These are phyloP conservation scores for Aspergillus sp. DNA, from an alignment of 2,329 filamentous ascomycete species.

Conservation along the genomic window DNA sequence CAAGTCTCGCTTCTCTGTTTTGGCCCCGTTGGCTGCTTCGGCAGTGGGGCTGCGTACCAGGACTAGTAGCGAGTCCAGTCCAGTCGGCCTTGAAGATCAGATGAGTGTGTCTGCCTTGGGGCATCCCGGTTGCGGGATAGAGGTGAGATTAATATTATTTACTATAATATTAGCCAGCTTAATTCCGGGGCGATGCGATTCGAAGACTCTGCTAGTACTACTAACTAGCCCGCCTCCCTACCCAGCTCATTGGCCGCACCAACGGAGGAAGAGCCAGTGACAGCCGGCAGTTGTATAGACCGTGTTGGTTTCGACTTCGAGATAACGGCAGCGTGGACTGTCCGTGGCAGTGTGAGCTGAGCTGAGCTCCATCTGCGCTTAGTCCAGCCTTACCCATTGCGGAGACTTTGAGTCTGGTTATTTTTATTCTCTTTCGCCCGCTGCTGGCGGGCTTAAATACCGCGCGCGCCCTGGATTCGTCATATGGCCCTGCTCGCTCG, in stretches of 20 bases:
- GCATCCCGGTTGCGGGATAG: not conserved
- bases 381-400: conserved; percentile 3
- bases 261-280: conserved; percentile 1
- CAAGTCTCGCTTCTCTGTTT: not conserved
- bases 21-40: too few relatives aligned
- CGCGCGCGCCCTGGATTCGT: not conserved
- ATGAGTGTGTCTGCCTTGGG: not conserved
- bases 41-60: too few relatives aligned
- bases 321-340: conserved; percentile 5
- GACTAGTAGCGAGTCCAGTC: too few relatives aligned
- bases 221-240: not conserved
- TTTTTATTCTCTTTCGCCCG: not conserved
- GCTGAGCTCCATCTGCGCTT: not conserved
- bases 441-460: not conserved
- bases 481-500: too few relatives aligned
- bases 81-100: not conserved
- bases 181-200: not conserved
- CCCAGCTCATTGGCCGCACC: not conserved
- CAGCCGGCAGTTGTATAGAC: not conserved
- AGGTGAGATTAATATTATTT: not conserved
- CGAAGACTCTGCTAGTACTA: not conserved
- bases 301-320: not conserved
- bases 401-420: conserved; percentile 4
- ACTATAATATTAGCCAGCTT: not conserved
- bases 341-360: conserved; percentile 4